These are phyloP conservation scores for Setaria viridis DNA, from an alignment of 202 grass and related monocot genomes.

Conservation along the genomic window DNA sequence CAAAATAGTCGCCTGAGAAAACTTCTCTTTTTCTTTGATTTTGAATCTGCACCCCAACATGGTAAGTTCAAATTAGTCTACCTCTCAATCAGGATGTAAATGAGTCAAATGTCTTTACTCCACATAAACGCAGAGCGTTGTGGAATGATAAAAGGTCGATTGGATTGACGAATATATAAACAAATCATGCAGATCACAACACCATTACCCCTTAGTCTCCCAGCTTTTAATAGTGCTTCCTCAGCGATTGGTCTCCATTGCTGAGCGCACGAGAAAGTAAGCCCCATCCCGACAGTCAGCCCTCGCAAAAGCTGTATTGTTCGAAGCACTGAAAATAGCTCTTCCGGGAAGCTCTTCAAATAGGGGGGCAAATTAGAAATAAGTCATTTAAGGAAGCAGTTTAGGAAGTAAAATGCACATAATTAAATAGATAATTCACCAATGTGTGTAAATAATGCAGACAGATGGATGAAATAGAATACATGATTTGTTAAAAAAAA, in stretches of 20 bases:
- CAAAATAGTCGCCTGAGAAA: slow-evolving; percentile 64
- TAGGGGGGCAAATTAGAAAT: background rate
- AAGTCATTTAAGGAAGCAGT: slow-evolving; percentile 16
- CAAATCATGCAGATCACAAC: slow-evolving; percentile 19
- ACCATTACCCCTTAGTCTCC: slow-evolving; percentile 65
- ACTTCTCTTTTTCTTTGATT: slow-evolving; percentile 46
- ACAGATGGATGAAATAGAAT: slow-evolving; percentile 32
- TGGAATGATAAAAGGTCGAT: slow-evolving; percentile 1
- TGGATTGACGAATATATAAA: background rate
- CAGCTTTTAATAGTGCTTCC: slow-evolving; percentile 79
- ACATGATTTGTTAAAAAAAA: background rate
- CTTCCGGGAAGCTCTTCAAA: slow-evolving; percentile 84
- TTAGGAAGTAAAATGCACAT: slow-evolving; percentile 21
- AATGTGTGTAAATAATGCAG: background rate
- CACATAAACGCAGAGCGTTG: background rate
- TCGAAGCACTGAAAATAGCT: slow-evolving; percentile 80
- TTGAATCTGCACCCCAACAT: slow-evolving; percentile 54
- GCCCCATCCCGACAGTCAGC: slow-evolving; percentile 83
- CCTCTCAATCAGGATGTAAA: slow-evolving; percentile 22
- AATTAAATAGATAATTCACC: background rate
- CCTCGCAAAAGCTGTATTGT: slow-evolving; percentile 83
- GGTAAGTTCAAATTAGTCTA: slow-evolving; percentile 26
- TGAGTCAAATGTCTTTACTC: background rate
- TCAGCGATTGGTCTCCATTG: slow-evolving; percentile 88
- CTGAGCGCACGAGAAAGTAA: slow-evolving; percentile 76